Evolutionary conservation across 495 filamentous ascomycete species (phyloP), one percentile per base, ranked within the genome.

Genomic region (Podospora fimiseda): DNA sequence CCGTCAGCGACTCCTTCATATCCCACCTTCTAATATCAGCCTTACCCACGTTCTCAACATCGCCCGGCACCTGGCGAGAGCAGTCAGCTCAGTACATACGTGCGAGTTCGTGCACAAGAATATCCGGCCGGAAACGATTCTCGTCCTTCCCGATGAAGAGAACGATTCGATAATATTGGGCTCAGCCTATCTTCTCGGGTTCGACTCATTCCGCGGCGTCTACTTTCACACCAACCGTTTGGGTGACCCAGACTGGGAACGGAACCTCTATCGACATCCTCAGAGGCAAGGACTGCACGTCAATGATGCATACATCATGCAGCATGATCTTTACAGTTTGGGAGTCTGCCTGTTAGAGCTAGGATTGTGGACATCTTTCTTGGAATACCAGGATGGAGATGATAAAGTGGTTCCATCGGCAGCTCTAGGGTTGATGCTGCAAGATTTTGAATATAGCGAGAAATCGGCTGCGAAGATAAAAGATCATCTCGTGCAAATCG

Each of bases 291-390:
- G 81, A 4, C 13, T 58, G 2, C 57, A 48, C 19, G 69, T 68
- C 1, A 52, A 67, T 43, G 68, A 71, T 1, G 30, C 48, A 7
- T 83, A 81, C 51, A 61, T 48, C 6, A 84, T 83, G 78, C 78
- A 81, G 53, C 80, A 85, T 62, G 82, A 86, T 56, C 81, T 86
- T 22, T 86, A 86, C 58, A 63, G 60, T 40, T 43, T 66, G 27
- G 63, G 63, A 18, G 63, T 63, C 9, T 63, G 60, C 23, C 53
- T 87, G 0, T 57, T 87, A 1, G 83, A 87, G 63, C 69, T 87
- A 30, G 82, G 80, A 0, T 51, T 86, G 14, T 84, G 81, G 81
- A 50, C 64, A 2, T 73, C 74, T 1, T 76, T 84, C 50, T 60
- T 74, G 9, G 33, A 18, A 33, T 71, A 70, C 27, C 13, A 16